Conservation (phyloP, 495 filamentous ascomycete species). For the Aspergillus indologenus region DNA sequence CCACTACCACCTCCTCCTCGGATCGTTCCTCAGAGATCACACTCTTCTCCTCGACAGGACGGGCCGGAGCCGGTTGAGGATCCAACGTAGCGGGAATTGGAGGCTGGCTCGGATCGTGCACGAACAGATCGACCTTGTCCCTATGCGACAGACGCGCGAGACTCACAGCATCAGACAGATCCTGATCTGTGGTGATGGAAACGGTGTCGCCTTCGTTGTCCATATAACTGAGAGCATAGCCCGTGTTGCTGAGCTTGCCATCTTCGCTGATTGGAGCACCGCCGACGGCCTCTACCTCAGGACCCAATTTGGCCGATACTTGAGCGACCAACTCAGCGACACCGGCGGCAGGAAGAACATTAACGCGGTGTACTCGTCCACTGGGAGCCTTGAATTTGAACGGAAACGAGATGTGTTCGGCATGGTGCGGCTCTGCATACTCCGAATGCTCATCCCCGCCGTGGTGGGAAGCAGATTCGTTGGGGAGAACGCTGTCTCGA, state of each 20-base stretch:
- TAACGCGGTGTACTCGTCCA: constrained; percentile 89
- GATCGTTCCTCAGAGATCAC: constrained; percentile 44
- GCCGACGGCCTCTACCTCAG: constrained; percentile 83
- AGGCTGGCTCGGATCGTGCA: constrained; percentile 87
- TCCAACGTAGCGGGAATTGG: constrained; percentile 67
- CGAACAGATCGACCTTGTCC: constrained; percentile 96
- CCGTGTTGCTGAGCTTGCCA: constrained; percentile 72
- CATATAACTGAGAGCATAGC: constrained; percentile 92
- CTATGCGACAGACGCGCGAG: constrained; percentile 70
- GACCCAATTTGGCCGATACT: constrained; percentile 81
- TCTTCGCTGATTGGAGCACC: constrained; percentile 71
- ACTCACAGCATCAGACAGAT: constrained; percentile 85
- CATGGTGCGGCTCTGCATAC: constrained; percentile 49
- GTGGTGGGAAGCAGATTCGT: constrained; percentile 91
- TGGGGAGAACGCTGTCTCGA: constrained; percentile 80
- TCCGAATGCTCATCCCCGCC: constrained; percentile 75
- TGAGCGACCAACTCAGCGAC: constrained; percentile 75
- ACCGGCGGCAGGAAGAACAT: constrained; percentile 75
- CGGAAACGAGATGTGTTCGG: constrained; percentile 76
- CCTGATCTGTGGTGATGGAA: constrained; percentile 92
- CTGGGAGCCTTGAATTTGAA: constrained; percentile 99
- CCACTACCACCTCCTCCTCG: constrained; percentile 56
- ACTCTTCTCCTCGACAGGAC: constrained; percentile 58
- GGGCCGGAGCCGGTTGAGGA: constrained; percentile 58
- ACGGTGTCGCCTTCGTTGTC: constrained; percentile 98